These are phyloP conservation scores for Solanum sitiens DNA, from an alignment of 257 asterid species.

Conservation along the genomic window DNA sequence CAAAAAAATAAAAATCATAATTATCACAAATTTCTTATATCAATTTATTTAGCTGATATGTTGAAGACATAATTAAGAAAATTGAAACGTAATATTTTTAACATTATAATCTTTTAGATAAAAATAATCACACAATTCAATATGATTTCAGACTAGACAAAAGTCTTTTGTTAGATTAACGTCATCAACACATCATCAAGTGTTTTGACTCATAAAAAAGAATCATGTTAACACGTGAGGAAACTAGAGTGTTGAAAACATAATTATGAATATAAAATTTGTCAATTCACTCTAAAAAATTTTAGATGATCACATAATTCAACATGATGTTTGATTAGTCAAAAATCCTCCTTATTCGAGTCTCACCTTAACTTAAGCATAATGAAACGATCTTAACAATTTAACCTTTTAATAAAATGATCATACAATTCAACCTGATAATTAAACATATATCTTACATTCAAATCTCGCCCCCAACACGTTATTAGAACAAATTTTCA, in stretches of 20 bases:
- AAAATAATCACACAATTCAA: rapidly evolving
- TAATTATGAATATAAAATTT: neutral
- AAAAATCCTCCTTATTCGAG: neutral
- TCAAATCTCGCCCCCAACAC: neutral
- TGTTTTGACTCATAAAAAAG: neutral
- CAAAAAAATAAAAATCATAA: neutral
- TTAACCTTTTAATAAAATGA: neutral
- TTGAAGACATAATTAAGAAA: neutral
- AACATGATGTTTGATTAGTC: neutral
- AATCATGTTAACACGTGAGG: neutral
- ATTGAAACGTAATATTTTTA: neutral
- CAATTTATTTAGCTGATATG: neutral
- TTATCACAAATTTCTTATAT: neutral
- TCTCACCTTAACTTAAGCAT: neutral
- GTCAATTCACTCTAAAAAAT: neutral
- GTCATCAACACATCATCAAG: rapidly evolving
- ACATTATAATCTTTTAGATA: neutral
- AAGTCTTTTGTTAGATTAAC: neutral
- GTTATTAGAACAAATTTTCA: neutral
- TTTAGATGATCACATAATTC: neutral
- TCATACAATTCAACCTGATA: neutral
- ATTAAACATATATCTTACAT: neutral
- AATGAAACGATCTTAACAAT: neutral
- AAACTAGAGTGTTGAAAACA: neutral
- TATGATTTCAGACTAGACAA: rapidly evolving